Evolutionary conservation across 1,284 basidiomycete genomes (phyloP).

Genomic region (Ustilago sp.): DNA sequence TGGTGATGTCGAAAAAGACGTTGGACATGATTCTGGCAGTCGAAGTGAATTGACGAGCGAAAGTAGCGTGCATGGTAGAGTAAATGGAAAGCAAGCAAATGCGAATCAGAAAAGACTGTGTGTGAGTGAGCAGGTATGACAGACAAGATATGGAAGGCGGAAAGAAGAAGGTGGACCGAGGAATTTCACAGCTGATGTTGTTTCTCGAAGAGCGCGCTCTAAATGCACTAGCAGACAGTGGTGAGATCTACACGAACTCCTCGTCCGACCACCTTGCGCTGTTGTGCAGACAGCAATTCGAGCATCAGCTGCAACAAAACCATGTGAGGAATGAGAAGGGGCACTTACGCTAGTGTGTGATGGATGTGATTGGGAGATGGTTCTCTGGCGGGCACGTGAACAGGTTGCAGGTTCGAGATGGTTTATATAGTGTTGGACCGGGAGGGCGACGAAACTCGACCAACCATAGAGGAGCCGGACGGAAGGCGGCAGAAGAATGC

Average conservation of each 20-base stretch:
- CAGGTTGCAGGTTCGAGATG: conserved; percentile 1
- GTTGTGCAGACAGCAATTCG: neutral
- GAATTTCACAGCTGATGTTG: neutral
- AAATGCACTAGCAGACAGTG: neutral
- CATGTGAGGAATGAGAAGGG: neutral
- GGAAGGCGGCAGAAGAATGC: conserved; percentile 39
- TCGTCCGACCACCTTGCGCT: neutral
- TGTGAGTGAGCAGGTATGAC: conserved; percentile 52
- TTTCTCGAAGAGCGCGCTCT: neutral
- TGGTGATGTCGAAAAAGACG: conserved; percentile 79
- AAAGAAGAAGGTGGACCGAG: neutral
- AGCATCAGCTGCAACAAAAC: neutral
- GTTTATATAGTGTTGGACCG: conserved; percentile 23
- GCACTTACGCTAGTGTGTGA: conserved; percentile 33
- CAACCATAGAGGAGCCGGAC: conserved; percentile 3
- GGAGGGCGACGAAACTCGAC: conserved; percentile 36
- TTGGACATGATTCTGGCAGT: conserved; percentile 70
- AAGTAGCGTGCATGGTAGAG: conserved; percentile 50
- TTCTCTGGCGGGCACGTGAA: neutral
- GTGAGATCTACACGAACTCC: neutral
- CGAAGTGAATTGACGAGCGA: conserved; percentile 62
- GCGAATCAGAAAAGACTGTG: conserved; percentile 29
- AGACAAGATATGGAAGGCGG: neutral
- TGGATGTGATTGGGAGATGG: conserved; percentile 7
- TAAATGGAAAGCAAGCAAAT: neutral